Conservation (phyloP, 345 rosid genomes). For the Eucalyptus erythrocorys region DNA sequence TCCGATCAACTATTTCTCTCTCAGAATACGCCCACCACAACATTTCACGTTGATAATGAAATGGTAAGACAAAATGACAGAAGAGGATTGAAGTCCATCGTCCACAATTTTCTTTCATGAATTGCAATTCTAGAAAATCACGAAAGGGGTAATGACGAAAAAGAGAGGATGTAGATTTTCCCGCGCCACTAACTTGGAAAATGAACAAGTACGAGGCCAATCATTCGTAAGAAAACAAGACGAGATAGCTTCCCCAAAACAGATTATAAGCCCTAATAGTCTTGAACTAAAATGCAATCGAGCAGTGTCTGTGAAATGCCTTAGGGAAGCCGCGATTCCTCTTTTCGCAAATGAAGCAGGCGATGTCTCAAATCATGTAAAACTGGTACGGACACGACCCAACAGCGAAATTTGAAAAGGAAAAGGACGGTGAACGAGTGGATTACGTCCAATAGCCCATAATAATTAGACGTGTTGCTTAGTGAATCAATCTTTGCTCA, state of each 20-base stretch:
- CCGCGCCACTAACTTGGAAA: not conserved
- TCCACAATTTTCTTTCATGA: not conserved
- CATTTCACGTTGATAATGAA: not conserved
- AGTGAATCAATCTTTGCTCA: not conserved
- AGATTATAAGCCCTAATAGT: not conserved
- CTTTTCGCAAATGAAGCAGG: not conserved
- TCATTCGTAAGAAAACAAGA: not conserved
- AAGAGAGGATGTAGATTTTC: not conserved
- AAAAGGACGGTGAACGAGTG: not conserved
- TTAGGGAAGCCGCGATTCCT: not conserved
- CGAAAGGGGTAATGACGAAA: not conserved
- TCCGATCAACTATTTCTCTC: not conserved
- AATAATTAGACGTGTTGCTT: not conserved
- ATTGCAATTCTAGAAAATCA: not conserved
- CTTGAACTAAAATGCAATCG: not conserved
- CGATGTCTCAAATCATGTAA: not conserved
- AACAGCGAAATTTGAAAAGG: not conserved
- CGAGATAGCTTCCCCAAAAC: not conserved
- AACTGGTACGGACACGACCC: not conserved
- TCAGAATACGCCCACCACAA: accelerated
- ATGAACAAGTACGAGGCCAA: not conserved
- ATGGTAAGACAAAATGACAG: not conserved
- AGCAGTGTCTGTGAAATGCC: not conserved
- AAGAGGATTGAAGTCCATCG: not conserved
- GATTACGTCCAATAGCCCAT: not conserved